Percentiles rank a stretch among this genome's conserved stretches.
Evolutionary conservation across 78 protist genomes (phyloP).

Genomic region (Dictyostelium discoideum): DNA sequence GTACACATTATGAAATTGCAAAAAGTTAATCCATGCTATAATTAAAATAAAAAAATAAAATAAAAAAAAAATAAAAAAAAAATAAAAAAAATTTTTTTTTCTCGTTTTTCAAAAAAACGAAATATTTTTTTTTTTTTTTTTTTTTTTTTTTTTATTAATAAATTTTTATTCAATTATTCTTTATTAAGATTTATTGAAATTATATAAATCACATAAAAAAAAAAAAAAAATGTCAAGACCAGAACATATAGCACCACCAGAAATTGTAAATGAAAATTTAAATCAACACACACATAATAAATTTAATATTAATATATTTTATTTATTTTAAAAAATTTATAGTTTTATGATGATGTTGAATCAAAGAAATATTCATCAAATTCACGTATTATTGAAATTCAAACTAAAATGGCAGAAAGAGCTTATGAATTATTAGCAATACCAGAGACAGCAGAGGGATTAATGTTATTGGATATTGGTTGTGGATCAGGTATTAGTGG

Average conservation of each 20-base stretch:
- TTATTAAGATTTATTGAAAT: not conserved
- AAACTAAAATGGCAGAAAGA: slow-evolving; percentile 94
- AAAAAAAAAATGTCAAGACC: slow-evolving; percentile 57
- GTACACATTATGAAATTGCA: no score
- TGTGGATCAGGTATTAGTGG: slow-evolving; percentile 96
- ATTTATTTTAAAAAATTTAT: not conserved
- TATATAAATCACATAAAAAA: not conserved
- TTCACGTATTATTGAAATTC: slow-evolving; percentile 94
- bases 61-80: no score
- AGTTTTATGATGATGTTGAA: slow-evolving; percentile 83
- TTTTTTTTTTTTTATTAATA: no score
- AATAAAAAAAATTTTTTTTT: no score
- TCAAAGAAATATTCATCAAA: slow-evolving; percentile 77
- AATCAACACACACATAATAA: no score
- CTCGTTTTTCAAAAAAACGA: no score
- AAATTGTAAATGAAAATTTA: slow-evolving; percentile 45
- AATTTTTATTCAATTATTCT: no score
- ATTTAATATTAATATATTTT: no score
- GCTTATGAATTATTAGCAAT: slow-evolving; percentile 93
- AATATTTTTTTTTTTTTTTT: no score
- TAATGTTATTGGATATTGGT: slow-evolving; percentile 95
- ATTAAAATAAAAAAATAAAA: no score
- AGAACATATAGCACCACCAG: slow-evolving; percentile 87
- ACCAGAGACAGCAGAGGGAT: slow-evolving; percentile 65
- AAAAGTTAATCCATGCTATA: no score